Evolutionary conservation across 202 grass and related monocot species (phyloP).

Genomic region (Cymbopogon flexuosus): DNA sequence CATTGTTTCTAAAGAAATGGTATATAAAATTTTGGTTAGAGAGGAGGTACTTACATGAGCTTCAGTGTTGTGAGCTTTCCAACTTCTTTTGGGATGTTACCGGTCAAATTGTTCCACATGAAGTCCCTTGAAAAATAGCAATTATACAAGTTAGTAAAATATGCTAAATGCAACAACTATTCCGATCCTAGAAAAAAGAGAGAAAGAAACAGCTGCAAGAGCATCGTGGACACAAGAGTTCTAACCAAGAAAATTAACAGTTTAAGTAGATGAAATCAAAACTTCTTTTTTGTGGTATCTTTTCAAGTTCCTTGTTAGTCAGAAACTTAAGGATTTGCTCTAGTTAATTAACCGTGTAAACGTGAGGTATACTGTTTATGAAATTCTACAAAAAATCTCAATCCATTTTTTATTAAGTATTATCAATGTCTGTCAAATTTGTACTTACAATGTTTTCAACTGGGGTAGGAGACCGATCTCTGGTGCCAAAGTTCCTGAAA

Average conservation of each 20-base stretch:
- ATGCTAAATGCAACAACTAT: neutral
- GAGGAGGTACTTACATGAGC: constrained; percentile 70
- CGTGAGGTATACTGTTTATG: neutral
- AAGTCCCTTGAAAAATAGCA: constrained; percentile 59
- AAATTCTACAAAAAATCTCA: neutral
- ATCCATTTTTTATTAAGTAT: constrained; percentile 2
- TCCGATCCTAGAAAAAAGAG: neutral
- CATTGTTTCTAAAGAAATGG: neutral
- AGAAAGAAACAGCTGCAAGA: neutral
- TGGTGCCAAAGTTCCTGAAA: constrained; percentile 82
- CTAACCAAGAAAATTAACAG: constrained; percentile 4
- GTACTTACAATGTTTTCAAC: constrained; percentile 67
- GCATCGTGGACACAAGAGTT: neutral
- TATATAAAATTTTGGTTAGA: neutral
- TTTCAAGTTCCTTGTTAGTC: neutral
- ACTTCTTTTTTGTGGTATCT: neutral
- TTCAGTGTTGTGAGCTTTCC: constrained; percentile 61
- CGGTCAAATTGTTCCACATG: constrained; percentile 94
- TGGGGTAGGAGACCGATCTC: constrained; percentile 66
- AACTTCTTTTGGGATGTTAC: constrained; percentile 86
- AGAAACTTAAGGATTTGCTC: neutral
- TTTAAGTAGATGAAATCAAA: neutral
- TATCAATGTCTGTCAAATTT: neutral
- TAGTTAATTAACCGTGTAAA: neutral
- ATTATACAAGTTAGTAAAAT: constrained; percentile 31